Evolutionary conservation across 306 rosid species (phyloP).

Genomic region (Cucumis cinereus): DNA sequence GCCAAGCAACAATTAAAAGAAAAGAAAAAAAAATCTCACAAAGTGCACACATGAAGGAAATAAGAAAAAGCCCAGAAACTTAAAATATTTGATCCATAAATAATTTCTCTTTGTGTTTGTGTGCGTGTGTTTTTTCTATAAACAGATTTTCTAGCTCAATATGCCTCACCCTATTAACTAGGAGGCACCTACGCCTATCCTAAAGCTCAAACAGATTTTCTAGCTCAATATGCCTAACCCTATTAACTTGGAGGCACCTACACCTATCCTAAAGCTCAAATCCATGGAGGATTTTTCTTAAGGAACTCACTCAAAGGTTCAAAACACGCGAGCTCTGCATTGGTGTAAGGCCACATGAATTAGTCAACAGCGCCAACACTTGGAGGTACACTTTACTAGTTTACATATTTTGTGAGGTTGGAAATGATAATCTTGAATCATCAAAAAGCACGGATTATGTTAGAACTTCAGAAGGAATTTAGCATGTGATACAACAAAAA

Average conservation of each 20-base stretch:
- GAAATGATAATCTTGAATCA: conserved; percentile 4
- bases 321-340: not conserved
- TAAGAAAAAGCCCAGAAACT: too few relatives aligned
- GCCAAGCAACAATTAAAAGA: not conserved
- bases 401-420: not conserved
- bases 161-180: too few relatives aligned
- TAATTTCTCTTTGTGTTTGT: not conserved
- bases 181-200: too few relatives aligned
- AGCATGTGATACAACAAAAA: not conserved
- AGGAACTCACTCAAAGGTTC: not conserved
- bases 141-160: too few relatives aligned
- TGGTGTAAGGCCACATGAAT: not conserved
- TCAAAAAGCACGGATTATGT: not conserved
- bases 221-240: not conserved
- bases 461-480: not conserved
- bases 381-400: not conserved
- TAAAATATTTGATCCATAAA: not conserved
- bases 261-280: not conserved
- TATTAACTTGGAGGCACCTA: not conserved
- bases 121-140: not conserved
- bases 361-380: not conserved
- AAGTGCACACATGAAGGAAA: not conserved
- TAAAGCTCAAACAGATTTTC: too few relatives aligned
- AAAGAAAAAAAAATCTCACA: not conserved
- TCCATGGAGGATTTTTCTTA: not conserved